These are phyloP conservation scores for Parietaria judaica DNA, from an alignment of 306 rosid species.

Conservation along the genomic window DNA sequence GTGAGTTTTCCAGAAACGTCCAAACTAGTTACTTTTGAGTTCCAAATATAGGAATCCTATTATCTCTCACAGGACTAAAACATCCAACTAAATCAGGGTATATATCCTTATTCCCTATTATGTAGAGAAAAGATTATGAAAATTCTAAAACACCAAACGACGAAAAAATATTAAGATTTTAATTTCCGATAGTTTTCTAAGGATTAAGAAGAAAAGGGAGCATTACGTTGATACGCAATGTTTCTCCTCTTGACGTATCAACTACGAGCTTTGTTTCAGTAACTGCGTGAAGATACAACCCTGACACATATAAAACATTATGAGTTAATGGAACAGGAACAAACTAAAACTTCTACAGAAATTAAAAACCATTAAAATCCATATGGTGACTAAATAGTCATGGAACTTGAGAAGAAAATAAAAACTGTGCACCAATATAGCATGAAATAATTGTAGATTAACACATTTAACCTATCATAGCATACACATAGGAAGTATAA, in stretches of 20 bases:
- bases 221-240: slow-evolving; percentile 89
- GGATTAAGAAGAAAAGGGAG: neutral
- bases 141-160: too few relatives aligned
- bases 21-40: neutral
- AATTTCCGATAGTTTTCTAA: too few relatives aligned
- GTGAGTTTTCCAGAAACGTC: neutral
- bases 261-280: slow-evolving; percentile 87
- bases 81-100: neutral
- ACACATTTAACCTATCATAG: neutral
- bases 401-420: neutral
- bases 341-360: neutral
- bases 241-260: slow-evolving; percentile 96
- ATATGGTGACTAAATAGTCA: too few relatives aligned
- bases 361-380: neutral
- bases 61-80: neutral
- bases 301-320: slow-evolving; percentile 31
- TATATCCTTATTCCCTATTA: neutral
- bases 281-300: slow-evolving; percentile 72
- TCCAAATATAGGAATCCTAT: neutral
- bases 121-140: too few relatives aligned
- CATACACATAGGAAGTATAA: neutral
- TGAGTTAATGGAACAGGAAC: neutral
- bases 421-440: neutral
- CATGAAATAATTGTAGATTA: neutral
- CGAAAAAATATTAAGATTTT: too few relatives aligned